Percentiles rank a stretch among this genome's conserved stretches.
Conservation (phyloP, 306 rosid genomes). For the Abrus precatorius region DNA sequence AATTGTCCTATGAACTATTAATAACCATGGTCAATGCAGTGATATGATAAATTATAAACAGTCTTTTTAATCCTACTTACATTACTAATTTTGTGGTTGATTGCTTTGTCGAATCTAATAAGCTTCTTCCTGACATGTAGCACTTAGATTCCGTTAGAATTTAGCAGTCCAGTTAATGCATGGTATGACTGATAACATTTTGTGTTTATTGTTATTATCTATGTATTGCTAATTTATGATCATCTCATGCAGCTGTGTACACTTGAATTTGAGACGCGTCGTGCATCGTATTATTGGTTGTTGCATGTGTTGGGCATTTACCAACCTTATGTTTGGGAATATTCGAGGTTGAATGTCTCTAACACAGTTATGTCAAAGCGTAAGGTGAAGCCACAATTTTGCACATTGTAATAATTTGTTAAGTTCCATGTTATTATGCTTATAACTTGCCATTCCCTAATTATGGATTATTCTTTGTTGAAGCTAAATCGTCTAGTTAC, state of each 20-base stretch:
- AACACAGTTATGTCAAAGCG: conserved; percentile 98
- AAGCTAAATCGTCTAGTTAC: conserved; percentile 92
- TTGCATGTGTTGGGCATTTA: conserved; percentile 78
- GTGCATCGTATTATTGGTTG: conserved; percentile 97
- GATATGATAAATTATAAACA: not conserved
- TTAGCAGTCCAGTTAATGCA: not conserved
- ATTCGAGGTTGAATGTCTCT: conserved; percentile 91
- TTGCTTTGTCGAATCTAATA: not conserved
- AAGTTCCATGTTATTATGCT: conserved; percentile 14
- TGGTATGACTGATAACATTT: not conserved
- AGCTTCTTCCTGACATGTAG: not conserved
- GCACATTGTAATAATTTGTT: conserved; percentile 9
- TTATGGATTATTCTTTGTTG: conserved; percentile 41
- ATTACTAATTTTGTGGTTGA: not conserved
- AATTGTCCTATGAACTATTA: not conserved
- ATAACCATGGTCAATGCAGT: not conserved
- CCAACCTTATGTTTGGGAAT: conserved; percentile 98
- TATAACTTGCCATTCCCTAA: conserved; percentile 28
- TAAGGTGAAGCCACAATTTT: conserved; percentile 65
- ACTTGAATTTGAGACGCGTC: conserved; percentile 98
- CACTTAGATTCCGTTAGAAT: not conserved
- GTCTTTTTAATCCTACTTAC: not conserved
- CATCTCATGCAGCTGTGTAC: conserved; percentile 79
- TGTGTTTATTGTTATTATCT: conserved; percentile 3
- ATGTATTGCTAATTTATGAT: conserved; percentile 22